Base-by-base conservation (phyloP, 306 rosid species). In the Inga laurina region DNA sequence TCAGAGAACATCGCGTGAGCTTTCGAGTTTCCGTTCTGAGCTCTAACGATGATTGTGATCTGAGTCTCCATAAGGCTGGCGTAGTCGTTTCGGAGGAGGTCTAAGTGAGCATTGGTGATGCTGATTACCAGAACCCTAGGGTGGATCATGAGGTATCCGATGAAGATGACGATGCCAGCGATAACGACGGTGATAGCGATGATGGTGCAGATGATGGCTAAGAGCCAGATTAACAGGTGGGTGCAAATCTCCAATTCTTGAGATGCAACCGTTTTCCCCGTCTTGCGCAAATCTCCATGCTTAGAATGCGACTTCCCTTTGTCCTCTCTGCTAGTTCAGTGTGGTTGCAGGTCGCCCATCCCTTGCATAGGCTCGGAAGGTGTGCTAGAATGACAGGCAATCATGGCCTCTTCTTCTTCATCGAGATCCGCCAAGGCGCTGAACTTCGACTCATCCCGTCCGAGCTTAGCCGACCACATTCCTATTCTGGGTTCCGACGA, bases 1-100 rank as follows among this genome's bases (percentile, higher is more conserved):
- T 79, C 75, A 15, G 93, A 90, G 81, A 92, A 96, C 7, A 86
- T 88, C 1, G 99, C 94, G 24, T 92, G 97, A 4, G 97, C 99
- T 66, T 84, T 91, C 1, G 84, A 72, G 74, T 96, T 96, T 49
- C 93, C 97, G 43, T 96, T 96, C 62, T 90, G 85, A 0, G 97
- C 97, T 48, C 81, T 86, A 51, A 96, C 83, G 19, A 79, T 39
- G 67, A 94, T 84, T 34, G 75, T 81, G 69, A 96, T 19, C 27
- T 90, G 90, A 2, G 90, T 85, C 37, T 94, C 90, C 11, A 96
- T 88, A 8, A 85, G 67, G 8, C 98, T 92, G 0, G 93, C 87
- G 13, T 75, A 80, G 18, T 90, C 90, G 81, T 85, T 77, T 8
- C 80, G 85, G 0, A 94, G 62, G 62, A 82, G 85, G 54, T 89